Conservation (phyloP, 345 rosid genomes). For the Eucalyptus erythrocorys region DNA sequence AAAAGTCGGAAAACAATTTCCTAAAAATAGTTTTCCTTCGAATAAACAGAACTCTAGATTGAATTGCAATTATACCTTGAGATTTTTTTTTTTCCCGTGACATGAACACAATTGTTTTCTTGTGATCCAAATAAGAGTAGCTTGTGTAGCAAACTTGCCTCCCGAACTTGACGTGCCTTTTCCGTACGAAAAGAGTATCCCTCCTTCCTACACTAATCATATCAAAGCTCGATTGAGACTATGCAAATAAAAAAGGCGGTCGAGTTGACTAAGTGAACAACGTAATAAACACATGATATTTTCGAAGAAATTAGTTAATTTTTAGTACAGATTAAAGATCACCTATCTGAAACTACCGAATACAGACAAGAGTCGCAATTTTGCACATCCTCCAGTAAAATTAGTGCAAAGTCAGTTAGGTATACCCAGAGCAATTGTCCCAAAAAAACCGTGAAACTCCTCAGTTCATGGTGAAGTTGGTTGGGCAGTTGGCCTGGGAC, state of each 20-base stretch:
- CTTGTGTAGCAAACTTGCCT: background rate
- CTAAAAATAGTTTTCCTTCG: background rate
- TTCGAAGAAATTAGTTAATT: background rate
- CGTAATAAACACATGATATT: background rate
- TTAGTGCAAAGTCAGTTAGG: background rate
- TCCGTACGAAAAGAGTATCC: background rate
- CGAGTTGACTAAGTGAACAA: fast-evolving
- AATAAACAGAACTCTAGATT: background rate
- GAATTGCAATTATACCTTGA: background rate
- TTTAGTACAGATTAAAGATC: background rate
- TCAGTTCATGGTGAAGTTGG: background rate
- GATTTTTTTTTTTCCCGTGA: background rate
- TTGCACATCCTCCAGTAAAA: background rate
- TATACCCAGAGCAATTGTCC: background rate
- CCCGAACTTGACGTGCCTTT: background rate
- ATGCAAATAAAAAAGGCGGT: background rate
- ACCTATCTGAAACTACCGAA: background rate
- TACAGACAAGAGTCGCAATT: background rate
- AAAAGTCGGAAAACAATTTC: background rate
- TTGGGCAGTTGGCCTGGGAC: background rate
- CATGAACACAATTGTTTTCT: background rate
- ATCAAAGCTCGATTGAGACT: background rate
- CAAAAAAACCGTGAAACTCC: background rate
- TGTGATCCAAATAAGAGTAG: background rate
- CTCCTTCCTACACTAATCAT: background rate